phyloP scores from a whole-genome alignment of 177 flowering plant genomes.

The Vitis hybrid region DNA sequence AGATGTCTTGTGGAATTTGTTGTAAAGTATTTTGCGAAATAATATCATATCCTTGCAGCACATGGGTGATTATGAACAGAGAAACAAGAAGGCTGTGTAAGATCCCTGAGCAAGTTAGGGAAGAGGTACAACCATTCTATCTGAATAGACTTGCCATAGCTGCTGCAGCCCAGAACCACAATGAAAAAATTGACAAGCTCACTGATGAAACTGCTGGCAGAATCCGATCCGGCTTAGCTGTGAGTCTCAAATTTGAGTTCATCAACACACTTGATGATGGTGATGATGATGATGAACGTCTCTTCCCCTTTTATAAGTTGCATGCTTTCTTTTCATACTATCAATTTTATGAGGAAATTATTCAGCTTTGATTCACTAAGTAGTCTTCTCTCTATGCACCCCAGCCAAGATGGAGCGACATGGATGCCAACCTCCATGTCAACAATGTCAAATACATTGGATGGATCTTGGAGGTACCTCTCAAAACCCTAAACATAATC shows the following conservation, averaged over 20 bases:
- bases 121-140: conserved; percentile 65
- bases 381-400: conserved; percentile 2
- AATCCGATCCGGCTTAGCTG: conserved; percentile 65
- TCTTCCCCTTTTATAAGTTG: no score
- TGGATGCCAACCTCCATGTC: conserved; percentile 86
- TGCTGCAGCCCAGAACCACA: conserved; percentile 22
- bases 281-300: no score
- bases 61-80: conserved; percentile 83
- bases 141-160: conserved; percentile 38
- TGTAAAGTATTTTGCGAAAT: no score
- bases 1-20: no score
- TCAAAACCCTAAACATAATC: no score
- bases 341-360: no score
- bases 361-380: background rate
- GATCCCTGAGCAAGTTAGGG: conserved; percentile 69
- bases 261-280: no score
- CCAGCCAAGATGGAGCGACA: conserved; percentile 91
- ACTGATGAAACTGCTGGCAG: conserved; percentile 51
- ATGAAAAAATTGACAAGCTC: conserved; percentile 55
- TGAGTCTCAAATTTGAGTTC: conserved; percentile 30
- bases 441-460: conserved; percentile 90
- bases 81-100: conserved; percentile 72
- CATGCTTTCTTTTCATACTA: no score
- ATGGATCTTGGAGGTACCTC: conserved; percentile 79
- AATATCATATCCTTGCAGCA: conserved; percentile 37